Evolutionary conservation across 2,329 filamentous ascomycete species (phyloP).

Genomic region (Thelonectria olida): DNA sequence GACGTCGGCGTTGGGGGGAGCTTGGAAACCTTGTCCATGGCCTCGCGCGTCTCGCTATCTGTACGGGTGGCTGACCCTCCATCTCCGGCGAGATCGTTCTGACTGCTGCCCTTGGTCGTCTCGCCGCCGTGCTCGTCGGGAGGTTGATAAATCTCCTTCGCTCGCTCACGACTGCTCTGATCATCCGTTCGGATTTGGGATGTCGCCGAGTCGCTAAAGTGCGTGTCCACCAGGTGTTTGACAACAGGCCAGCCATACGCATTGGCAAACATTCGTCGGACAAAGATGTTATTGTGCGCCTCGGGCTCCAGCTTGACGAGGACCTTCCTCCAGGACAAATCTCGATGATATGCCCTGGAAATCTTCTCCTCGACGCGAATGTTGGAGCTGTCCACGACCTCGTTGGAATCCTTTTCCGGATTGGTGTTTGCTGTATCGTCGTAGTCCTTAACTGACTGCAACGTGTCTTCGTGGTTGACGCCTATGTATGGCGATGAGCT

Average conservation of each 20-base stretch:
- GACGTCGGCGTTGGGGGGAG: constrained; percentile 26
- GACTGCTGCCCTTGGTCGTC: constrained; percentile 58
- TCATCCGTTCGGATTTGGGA: constrained; percentile 74
- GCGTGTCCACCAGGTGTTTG: constrained; percentile 92
- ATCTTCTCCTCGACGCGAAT: constrained; percentile 99
- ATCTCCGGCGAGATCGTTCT: constrained; percentile 21
- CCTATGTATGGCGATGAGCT: constrained; percentile 47
- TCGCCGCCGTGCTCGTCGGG: constrained; percentile 74
- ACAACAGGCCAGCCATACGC: constrained; percentile 98
- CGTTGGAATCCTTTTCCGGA: constrained; percentile 51
- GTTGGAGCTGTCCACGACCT: constrained; percentile 64
- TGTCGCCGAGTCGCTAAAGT: constrained; percentile 78
- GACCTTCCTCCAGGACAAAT: constrained; percentile 95
- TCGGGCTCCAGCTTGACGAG: constrained; percentile 95
- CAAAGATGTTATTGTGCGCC: constrained; percentile 98
- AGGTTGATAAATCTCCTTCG: constrained; percentile 64
- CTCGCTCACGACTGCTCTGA: constrained; percentile 74
- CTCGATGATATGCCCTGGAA: constrained; percentile 90
- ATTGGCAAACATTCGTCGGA: constrained; percentile 95
- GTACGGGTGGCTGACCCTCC: constrained; percentile 26
- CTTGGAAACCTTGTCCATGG: constrained; percentile 57
- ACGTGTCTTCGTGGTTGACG: constrained; percentile 54
- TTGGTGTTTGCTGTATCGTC: constrained; percentile 60
- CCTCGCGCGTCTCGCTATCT: constrained; percentile 46
- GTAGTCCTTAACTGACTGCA: constrained; percentile 58